phyloP scores from a whole-genome alignment of 176 grass and related monocot species.

The Pontederia paniculata region DNA sequence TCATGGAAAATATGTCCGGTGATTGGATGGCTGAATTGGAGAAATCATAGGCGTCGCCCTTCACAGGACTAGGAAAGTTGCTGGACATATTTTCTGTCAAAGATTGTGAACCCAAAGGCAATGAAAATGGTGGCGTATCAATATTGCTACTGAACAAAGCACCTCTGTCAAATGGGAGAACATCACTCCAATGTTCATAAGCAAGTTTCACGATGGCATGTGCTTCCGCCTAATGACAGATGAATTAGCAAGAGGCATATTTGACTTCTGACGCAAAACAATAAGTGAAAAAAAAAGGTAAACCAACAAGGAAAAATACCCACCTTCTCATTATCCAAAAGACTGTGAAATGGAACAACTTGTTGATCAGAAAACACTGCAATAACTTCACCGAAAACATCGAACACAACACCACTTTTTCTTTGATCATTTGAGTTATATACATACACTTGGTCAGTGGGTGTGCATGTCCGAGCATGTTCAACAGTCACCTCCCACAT shows the following conservation, averaged over 20 bases:
- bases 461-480: constrained; percentile 57
- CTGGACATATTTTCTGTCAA: constrained; percentile 28
- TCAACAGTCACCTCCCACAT: constrained; percentile 83
- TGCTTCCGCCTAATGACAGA: constrained; percentile 49
- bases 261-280: not conserved
- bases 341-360: constrained; percentile 38
- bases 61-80: constrained; percentile 30
- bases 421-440: constrained; percentile 40
- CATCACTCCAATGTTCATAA: constrained; percentile 58
- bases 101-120: constrained; percentile 28
- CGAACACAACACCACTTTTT: constrained; percentile 63
- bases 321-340: constrained; percentile 63
- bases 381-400: constrained; percentile 57
- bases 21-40: constrained; percentile 37
- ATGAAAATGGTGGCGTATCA: constrained; percentile 12
- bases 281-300: not conserved
- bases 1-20: constrained; percentile 45
- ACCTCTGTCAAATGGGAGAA: constrained; percentile 36
- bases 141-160: constrained; percentile 13
- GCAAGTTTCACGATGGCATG: constrained; percentile 44
- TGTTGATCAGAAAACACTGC: constrained; percentile 43
- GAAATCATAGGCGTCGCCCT: constrained; percentile 27
- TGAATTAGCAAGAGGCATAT: constrained; percentile 7
- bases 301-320: constrained; percentile 6
- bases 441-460: constrained; percentile 46